phyloP scores from a whole-genome alignment of 257 asterid genomes.

The Capsicum baccatum region DNA sequence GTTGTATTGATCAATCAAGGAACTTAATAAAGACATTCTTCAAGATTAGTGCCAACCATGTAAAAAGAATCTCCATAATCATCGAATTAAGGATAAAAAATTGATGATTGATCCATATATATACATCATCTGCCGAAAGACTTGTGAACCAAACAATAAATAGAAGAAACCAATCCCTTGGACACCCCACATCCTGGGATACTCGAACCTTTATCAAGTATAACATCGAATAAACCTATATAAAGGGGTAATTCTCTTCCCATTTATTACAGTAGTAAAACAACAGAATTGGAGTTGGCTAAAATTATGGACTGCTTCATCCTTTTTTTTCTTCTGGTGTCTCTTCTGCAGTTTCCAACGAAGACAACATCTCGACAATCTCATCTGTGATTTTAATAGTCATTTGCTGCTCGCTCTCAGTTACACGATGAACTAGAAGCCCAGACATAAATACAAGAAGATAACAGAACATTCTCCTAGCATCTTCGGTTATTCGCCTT shows the following conservation, averaged over 20 bases:
- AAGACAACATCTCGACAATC: conserved; percentile 40
- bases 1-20: not conserved
- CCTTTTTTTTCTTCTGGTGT: conserved; percentile 37
- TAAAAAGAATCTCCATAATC: not conserved
- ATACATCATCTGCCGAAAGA: not conserved
- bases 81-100: not conserved
- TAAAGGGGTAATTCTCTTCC: conserved; percentile 17
- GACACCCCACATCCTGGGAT: not conserved
- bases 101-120: not conserved
- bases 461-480: conserved; percentile 91
- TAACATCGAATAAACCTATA: not conserved
- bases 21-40: not conserved
- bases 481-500: conserved; percentile 43
- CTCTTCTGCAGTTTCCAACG: conserved; percentile 41
- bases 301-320: conserved; percentile 28
- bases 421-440: conserved; percentile 71
- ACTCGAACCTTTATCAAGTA: not conserved
- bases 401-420: conserved; percentile 49
- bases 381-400: conserved; percentile 38
- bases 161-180: not conserved
- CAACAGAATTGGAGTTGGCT: conserved; percentile 16
- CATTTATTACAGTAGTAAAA: not conserved
- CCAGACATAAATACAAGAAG: conserved; percentile 99
- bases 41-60: not conserved
- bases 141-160: not conserved